Evolutionary conservation across 768 basidiomycete species (phyloP), one percentile per base, ranked within the genome.

Genomic region (Dendrothele bispora): DNA sequence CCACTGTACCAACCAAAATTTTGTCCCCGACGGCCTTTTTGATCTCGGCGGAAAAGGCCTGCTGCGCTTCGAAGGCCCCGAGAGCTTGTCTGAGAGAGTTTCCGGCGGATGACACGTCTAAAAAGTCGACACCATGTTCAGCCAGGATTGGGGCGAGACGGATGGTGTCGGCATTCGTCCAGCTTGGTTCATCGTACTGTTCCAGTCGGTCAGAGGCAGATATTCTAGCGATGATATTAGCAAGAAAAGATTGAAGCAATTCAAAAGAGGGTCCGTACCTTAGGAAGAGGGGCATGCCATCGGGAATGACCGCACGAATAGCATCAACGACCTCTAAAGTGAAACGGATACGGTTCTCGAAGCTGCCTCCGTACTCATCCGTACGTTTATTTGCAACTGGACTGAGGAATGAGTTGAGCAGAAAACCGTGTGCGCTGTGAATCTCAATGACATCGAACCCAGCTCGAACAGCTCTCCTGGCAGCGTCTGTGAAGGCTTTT

Each of bases 191-290:
- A 48, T 83, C 65, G 0, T 81, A 79, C 1, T 79, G 71, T 53
- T 83, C 81, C 7, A 87, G 66, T 83, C 87, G 87, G 48, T 91
- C 91, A 0, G 81, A 84, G 2, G 80, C 91, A 27, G 83, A 85
- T 22, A 91, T 65, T n/a, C 83, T 82, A 32, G 43, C 21, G 18
- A 30, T 8, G 18, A n/a, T 2, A 5, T 26, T 25, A 21, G 38
- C 2, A 27, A 1, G 1, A n/a, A 7, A 2, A 14, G n/a, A 5
- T 7, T 18, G 17, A 43, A 15, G 12, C 2, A 15, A 25, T 1
- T 1, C 2, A 2, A 10, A 34, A 7, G 14, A 29, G 2, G 53
- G 37, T 4, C 27, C 69, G 22, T 53, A 81, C 82, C 90, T 75
- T 43, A 86, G 69, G 65, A 91, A 89, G 15, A 93, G 65, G 0